Evolutionary conservation across 2,329 filamentous ascomycete species (phyloP).

Genomic region (Diaporthe capsici): DNA sequence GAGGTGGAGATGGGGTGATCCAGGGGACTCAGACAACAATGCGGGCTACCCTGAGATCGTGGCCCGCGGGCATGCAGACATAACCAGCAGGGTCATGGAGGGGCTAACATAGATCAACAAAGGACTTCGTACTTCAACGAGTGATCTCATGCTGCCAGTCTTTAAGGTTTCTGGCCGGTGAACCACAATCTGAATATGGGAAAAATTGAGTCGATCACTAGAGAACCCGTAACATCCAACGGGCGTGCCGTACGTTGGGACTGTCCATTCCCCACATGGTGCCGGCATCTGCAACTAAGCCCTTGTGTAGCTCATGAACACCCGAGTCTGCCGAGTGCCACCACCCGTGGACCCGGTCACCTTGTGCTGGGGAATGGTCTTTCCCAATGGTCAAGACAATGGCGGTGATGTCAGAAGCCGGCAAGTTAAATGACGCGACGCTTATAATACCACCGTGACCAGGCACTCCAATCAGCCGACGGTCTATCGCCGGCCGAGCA

Average conservation of each 20-base stretch:
- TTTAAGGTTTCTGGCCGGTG: background rate
- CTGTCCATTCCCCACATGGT: background rate
- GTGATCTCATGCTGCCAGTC: background rate
- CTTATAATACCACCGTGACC: background rate
- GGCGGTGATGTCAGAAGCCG: constrained; percentile 11
- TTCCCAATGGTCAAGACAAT: background rate
- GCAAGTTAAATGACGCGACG: background rate
- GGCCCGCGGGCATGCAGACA: background rate
- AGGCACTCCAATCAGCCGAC: background rate
- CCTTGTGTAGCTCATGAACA: too few relatives aligned
- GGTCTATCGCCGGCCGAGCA: background rate
- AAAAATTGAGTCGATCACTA: background rate
- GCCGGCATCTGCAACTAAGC: background rate
- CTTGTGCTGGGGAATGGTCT: background rate
- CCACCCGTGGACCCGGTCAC: too few relatives aligned
- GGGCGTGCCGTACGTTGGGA: background rate
- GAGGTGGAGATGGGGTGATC: background rate
- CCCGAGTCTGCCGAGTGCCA: too few relatives aligned
- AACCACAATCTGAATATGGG: background rate
- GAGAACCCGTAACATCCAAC: background rate
- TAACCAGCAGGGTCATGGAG: background rate
- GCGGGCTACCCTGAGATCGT: background rate
- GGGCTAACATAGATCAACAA: background rate
- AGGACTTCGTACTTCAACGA: background rate
- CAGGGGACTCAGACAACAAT: background rate